Evolutionary conservation across 2,329 filamentous ascomycete species (phyloP).

Genomic region (Aureobasidium sp.): DNA sequence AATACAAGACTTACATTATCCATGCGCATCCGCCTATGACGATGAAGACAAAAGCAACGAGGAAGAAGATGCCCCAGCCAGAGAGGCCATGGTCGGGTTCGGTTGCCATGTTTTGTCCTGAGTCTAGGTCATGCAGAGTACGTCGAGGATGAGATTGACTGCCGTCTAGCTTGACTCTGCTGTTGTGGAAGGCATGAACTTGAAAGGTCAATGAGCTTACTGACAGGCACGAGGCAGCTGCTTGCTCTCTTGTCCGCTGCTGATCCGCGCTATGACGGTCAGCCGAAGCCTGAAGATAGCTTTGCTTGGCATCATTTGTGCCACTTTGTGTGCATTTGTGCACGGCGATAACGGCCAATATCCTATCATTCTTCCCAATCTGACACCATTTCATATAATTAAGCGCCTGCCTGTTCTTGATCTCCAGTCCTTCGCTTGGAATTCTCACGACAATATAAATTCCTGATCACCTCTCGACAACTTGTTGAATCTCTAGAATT

Average conservation of each 20-base stretch:
- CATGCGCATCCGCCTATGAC: constrained; percentile 55
- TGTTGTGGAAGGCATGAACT: not conserved
- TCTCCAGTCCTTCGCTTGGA: not conserved
- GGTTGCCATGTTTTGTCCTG: constrained; percentile 9
- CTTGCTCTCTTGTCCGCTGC: not conserved
- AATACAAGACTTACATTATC: constrained; percentile 42
- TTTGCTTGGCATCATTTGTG: not conserved
- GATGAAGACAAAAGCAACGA: constrained; percentile 61
- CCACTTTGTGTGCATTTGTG: not conserved
- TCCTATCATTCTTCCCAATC: not conserved
- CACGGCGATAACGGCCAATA: constrained; percentile 1
- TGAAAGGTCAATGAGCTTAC: not conserved
- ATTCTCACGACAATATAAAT: not conserved
- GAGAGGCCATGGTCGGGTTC: constrained; percentile 17
- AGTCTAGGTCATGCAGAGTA: not conserved
- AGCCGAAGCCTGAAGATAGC: not conserved
- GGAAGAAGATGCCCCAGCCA: constrained; percentile 58
- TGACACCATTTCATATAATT: constrained; percentile 1
- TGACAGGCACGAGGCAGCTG: not conserved
- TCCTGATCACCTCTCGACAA: not conserved
- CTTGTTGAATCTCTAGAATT: too few relatives aligned
- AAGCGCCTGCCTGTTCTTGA: not conserved
- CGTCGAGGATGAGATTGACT: not conserved
- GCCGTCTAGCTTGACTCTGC: not conserved
- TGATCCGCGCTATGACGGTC: constrained; percentile 2